Base-by-base conservation (phyloP, 768 basidiomycete species). In the Lactarius indigo region DNA sequence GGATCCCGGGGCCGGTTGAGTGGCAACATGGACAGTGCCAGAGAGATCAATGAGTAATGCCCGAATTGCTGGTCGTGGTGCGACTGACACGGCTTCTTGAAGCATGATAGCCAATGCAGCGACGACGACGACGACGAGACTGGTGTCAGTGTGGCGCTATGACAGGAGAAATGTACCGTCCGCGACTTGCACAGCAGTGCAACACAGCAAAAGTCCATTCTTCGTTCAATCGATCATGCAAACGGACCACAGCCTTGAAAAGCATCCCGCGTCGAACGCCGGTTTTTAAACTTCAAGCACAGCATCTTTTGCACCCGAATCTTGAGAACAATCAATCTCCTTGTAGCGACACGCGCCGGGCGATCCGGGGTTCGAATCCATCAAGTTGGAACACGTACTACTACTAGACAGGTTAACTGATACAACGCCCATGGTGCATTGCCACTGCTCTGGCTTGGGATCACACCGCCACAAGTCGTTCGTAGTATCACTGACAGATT, bases 1-100 rank as follows among this genome's bases (percentile, higher is more conserved):
- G 0, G 89, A 86, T 9, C 77, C 73, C 0, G 80, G 78, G 0
- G 82, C 87, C 0, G 88, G 78, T 0, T 74, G 75, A 1, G 78
- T 72, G 52, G 84, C 87, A 44, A 87, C 74, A 57, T 88, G 83
- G 5, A 91, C 75, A 1, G 86, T 91, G 0, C 89, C 88, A 4
- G 86, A 88, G 41, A 90, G 81, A 70, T 90, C 88, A 60, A 90
- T 81, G 23, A 90, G 81, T 0, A 89, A 68, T 0, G 81, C 87
- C 12, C 76, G 75, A 52, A 88, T 80, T 23, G 65, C 64, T 3
- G 82, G 83, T 56, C 81, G 77, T 18, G 35, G 42, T 17, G 52
- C 8, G 50, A 26, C 26, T 3, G 26, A 15, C 69, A 68, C 61
- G 6, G 15, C 44, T 17, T 10, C 56, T 37, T 20, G n/a, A 58